Percentiles rank a stretch among this genome's conserved stretches.
These are phyloP conservation scores for Colletotrichum eleusines DNA, from an alignment of 2,329 filamentous ascomycete species.

Conservation along the genomic window DNA sequence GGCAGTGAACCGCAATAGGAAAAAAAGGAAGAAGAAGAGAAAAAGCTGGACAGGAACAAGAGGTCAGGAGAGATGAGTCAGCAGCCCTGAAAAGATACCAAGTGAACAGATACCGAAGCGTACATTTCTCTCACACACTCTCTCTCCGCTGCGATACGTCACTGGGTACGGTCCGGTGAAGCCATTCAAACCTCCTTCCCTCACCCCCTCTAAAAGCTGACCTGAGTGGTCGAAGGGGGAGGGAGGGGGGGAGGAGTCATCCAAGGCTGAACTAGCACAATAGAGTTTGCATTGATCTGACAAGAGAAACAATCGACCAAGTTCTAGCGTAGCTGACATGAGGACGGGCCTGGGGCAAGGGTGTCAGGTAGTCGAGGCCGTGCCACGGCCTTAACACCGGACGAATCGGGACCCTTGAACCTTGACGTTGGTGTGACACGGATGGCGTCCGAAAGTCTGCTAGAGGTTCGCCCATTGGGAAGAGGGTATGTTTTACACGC, in stretches of 20 bases:
- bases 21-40: not conserved
- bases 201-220: too few species aligned
- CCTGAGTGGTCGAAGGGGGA: not conserved
- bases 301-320: constrained; percentile 4
- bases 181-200: too few species aligned
- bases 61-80: constrained; percentile 11
- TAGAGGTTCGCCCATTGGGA: not conserved
- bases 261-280: constrained; percentile 11
- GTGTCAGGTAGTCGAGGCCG: not conserved
- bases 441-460: not conserved
- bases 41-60: constrained; percentile 2
- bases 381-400: constrained; percentile 6
- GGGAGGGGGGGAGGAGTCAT: not conserved
- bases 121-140: constrained; percentile 24
- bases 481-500: not conserved
- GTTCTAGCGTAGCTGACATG: constrained; percentile 28
- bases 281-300: constrained; percentile 33
- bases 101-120: constrained; percentile 39
- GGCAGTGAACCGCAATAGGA: not conserved
- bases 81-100: constrained; percentile 33
- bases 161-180: constrained; percentile 21
- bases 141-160: not conserved
- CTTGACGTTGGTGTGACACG: constrained; percentile 20
- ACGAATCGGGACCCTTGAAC: constrained; percentile 30
- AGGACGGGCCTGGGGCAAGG: not conserved